Evolutionary conservation across 2,329 filamentous ascomycete genomes (phyloP), one percentile per base, ranked within the genome.

Genomic region (Cryphonectria parasitica): DNA sequence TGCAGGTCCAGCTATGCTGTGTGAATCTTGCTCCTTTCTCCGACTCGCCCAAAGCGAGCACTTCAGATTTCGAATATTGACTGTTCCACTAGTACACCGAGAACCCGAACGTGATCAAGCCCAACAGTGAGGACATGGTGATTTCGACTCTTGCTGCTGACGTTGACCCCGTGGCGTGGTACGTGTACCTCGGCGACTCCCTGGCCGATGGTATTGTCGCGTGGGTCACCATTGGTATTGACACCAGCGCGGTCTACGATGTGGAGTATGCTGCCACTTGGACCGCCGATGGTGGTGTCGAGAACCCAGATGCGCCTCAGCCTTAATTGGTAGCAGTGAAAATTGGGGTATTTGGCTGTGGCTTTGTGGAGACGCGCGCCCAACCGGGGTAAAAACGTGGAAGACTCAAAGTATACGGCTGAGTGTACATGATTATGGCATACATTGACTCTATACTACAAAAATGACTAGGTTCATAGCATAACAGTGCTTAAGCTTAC

Each of bases 111-210:
- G 73, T 77, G 0, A 69, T 85, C 43, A 89, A 85, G 3, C 79
- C 76, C 52, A 91, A 91, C 76, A 79, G 78, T 2, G 81, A 87
- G 0, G 89, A 91, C 74, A 76, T 78, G 31, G 82, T 89, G 63
- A 82, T 86, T 52, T 77, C 83, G 28, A 79, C 84, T 74, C 82
- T 84, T 5, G 84, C 84, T 49, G 83, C 82, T 2, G 82, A 83
- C 39, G 86, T 87, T 65, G 87, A 89, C 72, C 89, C 89, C 0
- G 79, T 90, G 74, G 80, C 89, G 73, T 83, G 89, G 76, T 90
- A 89, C 73, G 84, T 86, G 15, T 81, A 85, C 3, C 82, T 91
- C 3, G 88, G 88, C 0, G 84, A 89, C 43, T 78, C 79, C 36
- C 74, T 87, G 15, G 73, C 75, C 0, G 86, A 89, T 41, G 87